Evolutionary conservation across 371 early-diverging fungal genomes (phyloP).

Genomic region (Rhizopus delemar): DNA sequence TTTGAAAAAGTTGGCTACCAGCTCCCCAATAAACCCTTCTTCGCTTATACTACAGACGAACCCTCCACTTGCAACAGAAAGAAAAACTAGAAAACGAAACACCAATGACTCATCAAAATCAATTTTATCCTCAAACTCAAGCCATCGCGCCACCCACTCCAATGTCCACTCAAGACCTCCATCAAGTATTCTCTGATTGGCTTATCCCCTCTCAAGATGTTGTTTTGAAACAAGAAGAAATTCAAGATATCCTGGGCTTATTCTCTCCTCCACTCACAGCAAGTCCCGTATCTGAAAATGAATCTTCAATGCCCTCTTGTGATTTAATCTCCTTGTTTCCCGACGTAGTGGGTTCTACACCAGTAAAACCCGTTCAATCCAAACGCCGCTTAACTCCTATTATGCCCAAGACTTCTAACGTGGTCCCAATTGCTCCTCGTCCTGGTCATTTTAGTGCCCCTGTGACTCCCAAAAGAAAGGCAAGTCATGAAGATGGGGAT

Average conservation of each 20-base stretch:
- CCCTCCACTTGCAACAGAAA: slow-evolving; percentile 41
- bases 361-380: slow-evolving; percentile 1
- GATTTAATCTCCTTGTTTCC: slow-evolving; percentile 27
- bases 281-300: slow-evolving; percentile 20
- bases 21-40: slow-evolving; percentile 31
- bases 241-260: slow-evolving; percentile 22
- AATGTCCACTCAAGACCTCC: slow-evolving; percentile 1
- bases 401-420: slow-evolving; percentile 18
- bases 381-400: slow-evolving; percentile 13
- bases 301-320: slow-evolving; percentile 6
- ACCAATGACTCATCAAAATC: background rate
- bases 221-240: slow-evolving; percentile 4
- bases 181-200: slow-evolving; percentile 11
- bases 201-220: slow-evolving; percentile 5
- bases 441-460: slow-evolving; percentile 10
- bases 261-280: slow-evolving; percentile 32
- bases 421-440: slow-evolving; percentile 15
- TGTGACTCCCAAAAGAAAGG: slow-evolving; percentile 1
- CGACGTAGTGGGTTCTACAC: slow-evolving; percentile 18
- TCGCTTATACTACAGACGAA: slow-evolving; percentile 41
- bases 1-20: slow-evolving; percentile 13
- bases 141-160: slow-evolving; percentile 10
- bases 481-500: slow-evolving; percentile 40
- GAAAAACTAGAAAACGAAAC: slow-evolving; percentile 24
- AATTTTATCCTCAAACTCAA: background rate